Evolutionary conservation across 2,329 filamentous ascomycete species (phyloP).

Genomic region (Annulohypoxylon truncatum): DNA sequence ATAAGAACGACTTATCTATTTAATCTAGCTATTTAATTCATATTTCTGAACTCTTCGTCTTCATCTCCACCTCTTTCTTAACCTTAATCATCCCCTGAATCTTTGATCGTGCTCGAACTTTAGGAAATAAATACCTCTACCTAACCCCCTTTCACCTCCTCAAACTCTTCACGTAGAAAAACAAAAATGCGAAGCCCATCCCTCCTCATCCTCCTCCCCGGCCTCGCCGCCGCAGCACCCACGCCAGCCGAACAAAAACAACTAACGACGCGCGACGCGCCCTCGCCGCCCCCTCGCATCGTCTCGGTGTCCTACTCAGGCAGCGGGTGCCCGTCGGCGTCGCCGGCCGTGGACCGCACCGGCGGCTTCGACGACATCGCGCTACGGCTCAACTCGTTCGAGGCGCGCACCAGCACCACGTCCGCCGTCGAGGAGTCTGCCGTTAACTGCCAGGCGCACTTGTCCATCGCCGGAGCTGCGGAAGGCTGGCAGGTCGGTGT

Average conservation of each 20-base stretch:
- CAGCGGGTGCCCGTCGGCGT: slow-evolving; percentile 52
- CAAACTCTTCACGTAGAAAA: not conserved
- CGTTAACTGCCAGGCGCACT: slow-evolving; percentile 54
- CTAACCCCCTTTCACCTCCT: not conserved
- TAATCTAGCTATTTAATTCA: slow-evolving; percentile 13
- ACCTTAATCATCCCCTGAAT: not conserved
- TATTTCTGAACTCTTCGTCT: not conserved
- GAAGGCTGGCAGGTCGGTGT: slow-evolving; percentile 56
- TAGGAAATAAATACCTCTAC: not conserved
- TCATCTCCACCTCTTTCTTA: not conserved
- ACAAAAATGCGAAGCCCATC: slow-evolving; percentile 37
- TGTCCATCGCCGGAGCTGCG: slow-evolving; percentile 46
- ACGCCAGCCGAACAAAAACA: too few relatives aligned
- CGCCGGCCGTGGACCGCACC: slow-evolving; percentile 49
- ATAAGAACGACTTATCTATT: slow-evolving; percentile 3
- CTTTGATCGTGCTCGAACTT: not conserved
- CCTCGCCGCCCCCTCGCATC: slow-evolving; percentile 47
- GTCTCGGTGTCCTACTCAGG: slow-evolving; percentile 53
- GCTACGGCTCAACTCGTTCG: slow-evolving; percentile 47
- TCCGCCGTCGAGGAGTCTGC: slow-evolving; percentile 43
- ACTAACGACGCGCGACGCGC: slow-evolving; percentile 38
- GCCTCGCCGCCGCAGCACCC: slow-evolving; percentile 40
- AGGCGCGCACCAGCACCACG: slow-evolving; percentile 41
- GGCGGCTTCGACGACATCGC: slow-evolving; percentile 50
- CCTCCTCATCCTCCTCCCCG: slow-evolving; percentile 29